A percentile compares a stretch with the other conserved stretches of the same genome.
These are phyloP conservation scores for Aspergillaceae sp. DNA, from an alignment of 2,329 filamentous ascomycete species.

Conservation along the genomic window DNA sequence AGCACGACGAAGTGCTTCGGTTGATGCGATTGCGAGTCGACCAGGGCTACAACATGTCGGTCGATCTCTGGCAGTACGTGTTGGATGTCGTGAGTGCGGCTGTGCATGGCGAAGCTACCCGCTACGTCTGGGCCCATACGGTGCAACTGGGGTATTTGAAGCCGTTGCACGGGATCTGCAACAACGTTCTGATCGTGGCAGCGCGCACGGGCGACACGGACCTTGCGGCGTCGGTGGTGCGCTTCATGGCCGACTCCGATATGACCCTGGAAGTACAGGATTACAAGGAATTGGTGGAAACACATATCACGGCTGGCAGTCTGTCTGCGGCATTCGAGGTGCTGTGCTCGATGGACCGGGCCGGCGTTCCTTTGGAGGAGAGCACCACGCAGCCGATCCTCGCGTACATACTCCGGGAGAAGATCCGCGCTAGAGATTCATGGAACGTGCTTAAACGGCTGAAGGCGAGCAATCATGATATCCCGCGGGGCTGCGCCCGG, in stretches of 20 bases:
- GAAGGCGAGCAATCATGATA: conserved; percentile 37
- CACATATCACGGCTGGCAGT: conserved; percentile 55
- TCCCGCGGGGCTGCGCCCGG: conserved; percentile 43
- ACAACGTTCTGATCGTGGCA: conserved; percentile 64
- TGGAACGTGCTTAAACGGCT: conserved; percentile 52
- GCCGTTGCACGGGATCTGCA: conserved; percentile 55
- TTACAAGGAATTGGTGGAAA: conserved; percentile 69
- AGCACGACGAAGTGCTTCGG: conserved; percentile 67
- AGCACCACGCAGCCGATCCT: conserved; percentile 58
- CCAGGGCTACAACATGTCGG: conserved; percentile 40
- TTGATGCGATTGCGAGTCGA: conserved; percentile 54
- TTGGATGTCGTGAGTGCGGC: conserved; percentile 65
- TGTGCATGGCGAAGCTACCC: conserved; percentile 55
- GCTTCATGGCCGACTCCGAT: conserved; percentile 51
- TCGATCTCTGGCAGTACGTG: conserved; percentile 58
- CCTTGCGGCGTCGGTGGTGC: conserved; percentile 64
- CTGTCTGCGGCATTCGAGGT: conserved; percentile 59
- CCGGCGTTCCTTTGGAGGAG: conserved; percentile 49
- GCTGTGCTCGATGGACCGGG: conserved; percentile 63
- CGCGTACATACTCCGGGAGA: conserved; percentile 43
- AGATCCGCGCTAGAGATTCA: conserved; percentile 42
- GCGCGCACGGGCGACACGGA: conserved; percentile 57
- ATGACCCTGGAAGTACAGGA: conserved; percentile 55
- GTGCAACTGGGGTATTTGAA: conserved; percentile 53
- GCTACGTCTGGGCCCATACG: conserved; percentile 61